Conservation (phyloP, 768 basidiomycete species). For the Strobilomyces echinocephalus region DNA sequence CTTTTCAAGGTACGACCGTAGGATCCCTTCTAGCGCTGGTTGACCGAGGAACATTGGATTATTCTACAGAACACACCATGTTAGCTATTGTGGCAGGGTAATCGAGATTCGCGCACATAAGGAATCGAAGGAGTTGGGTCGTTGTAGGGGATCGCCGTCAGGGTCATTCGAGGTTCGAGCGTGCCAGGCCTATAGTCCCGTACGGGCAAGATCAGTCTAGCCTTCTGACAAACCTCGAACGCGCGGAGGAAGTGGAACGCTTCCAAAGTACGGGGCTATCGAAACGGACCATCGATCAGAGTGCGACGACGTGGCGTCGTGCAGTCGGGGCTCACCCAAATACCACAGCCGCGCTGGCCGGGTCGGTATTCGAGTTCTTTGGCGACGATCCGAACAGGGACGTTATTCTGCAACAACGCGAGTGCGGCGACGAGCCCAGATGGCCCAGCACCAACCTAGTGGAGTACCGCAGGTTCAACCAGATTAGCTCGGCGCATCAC, state of each 20-base stretch:
- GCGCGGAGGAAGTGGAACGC: slow-evolving; percentile 37
- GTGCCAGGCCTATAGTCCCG: slow-evolving; percentile 31
- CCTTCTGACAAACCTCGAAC: slow-evolving; percentile 33
- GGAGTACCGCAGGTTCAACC: neutral
- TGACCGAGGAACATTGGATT: slow-evolving; percentile 21
- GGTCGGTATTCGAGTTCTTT: slow-evolving; percentile 34
- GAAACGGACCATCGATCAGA: neutral
- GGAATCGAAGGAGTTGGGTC: slow-evolving; percentile 26
- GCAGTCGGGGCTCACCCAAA: slow-evolving; percentile 31
- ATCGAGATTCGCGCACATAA: slow-evolving; percentile 14
- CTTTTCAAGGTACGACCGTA: slow-evolving; percentile 14
- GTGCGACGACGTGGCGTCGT: neutral
- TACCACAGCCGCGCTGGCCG: slow-evolving; percentile 36
- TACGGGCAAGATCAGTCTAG: slow-evolving; percentile 26
- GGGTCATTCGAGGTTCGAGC: slow-evolving; percentile 13
- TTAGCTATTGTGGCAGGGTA: neutral
- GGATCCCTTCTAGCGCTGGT: slow-evolving; percentile 27
- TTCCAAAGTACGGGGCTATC: slow-evolving; percentile 37
- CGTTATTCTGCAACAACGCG: slow-evolving; percentile 36
- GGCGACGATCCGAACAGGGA: slow-evolving; percentile 50
- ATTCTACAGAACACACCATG: neutral
- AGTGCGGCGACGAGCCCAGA: slow-evolving; percentile 31
- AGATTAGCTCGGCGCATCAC: neutral
- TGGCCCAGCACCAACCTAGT: slow-evolving; percentile 27
- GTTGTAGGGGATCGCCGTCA: neutral